Base-by-base conservation (phyloP, 805 yeast species). In the Yamadazyma olivae region DNA sequence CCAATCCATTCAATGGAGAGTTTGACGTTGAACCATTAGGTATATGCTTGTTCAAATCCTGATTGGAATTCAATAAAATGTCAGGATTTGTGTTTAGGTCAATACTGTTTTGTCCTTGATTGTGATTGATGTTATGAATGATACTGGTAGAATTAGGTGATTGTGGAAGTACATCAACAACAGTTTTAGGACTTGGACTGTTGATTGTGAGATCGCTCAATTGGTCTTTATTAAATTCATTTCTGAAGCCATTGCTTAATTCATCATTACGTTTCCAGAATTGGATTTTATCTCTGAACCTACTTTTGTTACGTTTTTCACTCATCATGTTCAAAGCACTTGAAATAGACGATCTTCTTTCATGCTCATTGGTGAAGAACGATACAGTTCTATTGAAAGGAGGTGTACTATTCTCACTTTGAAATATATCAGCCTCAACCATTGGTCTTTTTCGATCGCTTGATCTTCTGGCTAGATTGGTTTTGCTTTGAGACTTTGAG, bases 211-310 rank as follows among this genome's bases (percentile, higher is more conserved):
- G 16, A 16, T 44, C 46, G 27, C 44, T 44, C 12, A 33, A 17
- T 28, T 41, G 35, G 29, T 44, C 46, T 17, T 13, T 33, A 8
- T 13, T 4, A 21, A 6, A 12, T 17, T 25, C 5, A 15, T 17
- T n/a, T 28, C 27, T 27, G 25, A 22, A 5, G 7, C 15, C 36
- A 21, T 30, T 18, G 16, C 33, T 6, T 8, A 14, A 14, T 7
- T 23, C 34, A 3, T 35, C 43, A 6, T 41, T 39, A 27, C 32
- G 46, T 35, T 59, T 65, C 73, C 73, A 67, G 41, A 67, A 67
- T 47, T 61, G 67, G 4, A 67, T 49, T 20, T 27, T 32, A 14
- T 27, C 31, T 16, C 29, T 32, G 17, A 38, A 23, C 9, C 39
- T 23, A 6, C 19, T 22, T 37, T 54, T 61, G 24, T 51, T 54